A percentile compares a stretch with the other conserved stretches of the same genome.
These are phyloP conservation scores for Thymus mandschuricus DNA, from an alignment of 257 asterid genomes.

Conservation along the genomic window DNA sequence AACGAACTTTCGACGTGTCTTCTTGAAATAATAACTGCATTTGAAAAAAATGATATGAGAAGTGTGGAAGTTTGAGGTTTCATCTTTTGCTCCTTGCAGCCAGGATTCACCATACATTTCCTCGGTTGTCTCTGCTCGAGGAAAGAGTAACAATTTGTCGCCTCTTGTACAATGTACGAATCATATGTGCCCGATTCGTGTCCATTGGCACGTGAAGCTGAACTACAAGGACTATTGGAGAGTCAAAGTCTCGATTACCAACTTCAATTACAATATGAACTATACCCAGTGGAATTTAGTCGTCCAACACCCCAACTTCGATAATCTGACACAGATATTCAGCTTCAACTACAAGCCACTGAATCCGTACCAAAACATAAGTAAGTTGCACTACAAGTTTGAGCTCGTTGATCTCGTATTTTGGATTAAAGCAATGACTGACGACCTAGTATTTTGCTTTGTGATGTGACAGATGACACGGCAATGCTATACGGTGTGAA, in stretches of 20 bases:
- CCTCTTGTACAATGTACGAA: constrained; percentile 86
- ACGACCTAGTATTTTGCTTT: constrained; percentile 15
- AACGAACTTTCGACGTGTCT: too few species aligned
- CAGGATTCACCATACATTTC: constrained; percentile 70
- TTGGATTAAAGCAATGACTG: not conserved
- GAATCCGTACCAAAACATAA: constrained; percentile 67
- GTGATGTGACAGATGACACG: constrained; percentile 64
- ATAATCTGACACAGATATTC: constrained; percentile 80
- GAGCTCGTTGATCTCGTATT: not conserved
- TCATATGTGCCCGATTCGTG: constrained; percentile 90
- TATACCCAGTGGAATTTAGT: constrained; percentile 84
- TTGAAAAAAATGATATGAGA: too few species aligned
- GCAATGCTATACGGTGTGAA: constrained; percentile 84
- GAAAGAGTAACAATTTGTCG: constrained; percentile 48
- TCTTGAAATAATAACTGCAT: too few species aligned
- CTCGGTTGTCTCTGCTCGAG: constrained; percentile 67
- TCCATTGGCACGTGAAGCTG: constrained; percentile 88
- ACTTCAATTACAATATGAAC: constrained; percentile 81
- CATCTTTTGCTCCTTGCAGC: constrained; percentile 43
- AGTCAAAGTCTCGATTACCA: constrained; percentile 78
- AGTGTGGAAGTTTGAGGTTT: not conserved
- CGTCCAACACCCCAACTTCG: constrained; percentile 90
- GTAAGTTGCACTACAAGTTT: constrained; percentile 46
- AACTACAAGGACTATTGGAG: constrained; percentile 90
- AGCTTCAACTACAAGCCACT: constrained; percentile 85